These are phyloP conservation scores for Triticum dicoccoides DNA, from an alignment of 176 grass and related monocot genomes.

Conservation along the genomic window DNA sequence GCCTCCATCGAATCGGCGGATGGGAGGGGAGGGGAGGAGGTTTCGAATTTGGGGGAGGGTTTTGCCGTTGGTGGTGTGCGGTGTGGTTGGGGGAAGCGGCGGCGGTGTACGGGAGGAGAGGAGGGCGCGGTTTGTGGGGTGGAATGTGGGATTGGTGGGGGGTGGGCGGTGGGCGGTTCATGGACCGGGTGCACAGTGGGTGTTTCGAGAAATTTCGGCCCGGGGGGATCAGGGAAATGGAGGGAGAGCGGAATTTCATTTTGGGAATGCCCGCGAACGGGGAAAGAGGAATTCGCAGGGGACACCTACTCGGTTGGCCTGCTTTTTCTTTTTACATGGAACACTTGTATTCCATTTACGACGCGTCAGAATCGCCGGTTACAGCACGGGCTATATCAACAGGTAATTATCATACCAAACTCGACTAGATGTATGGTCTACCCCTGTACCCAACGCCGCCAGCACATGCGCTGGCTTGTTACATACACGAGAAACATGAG, in stretches of 20 bases:
- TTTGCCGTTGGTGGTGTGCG: neutral
- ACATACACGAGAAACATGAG: no score
- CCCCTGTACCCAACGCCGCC: no score
- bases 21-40: neutral
- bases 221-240: neutral
- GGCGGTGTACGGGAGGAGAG: neutral
- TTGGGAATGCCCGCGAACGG: neutral
- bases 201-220: neutral
- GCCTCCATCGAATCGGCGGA: conserved; percentile 12
- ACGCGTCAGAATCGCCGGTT: no score
- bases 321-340: no score
- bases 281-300: no score
- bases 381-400: no score
- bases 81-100: neutral
- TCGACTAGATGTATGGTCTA: no score
- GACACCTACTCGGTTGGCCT: no score
- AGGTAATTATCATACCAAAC: no score
- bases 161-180: neutral
- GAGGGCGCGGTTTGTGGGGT: neutral
- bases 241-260: neutral
- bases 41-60: neutral
- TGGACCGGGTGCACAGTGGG: neutral
- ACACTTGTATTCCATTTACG: no score
- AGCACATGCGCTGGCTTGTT: no score
- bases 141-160: neutral